Evolutionary conservation across 768 basidiomycete species (phyloP), one percentile per base, ranked within the genome.

Genomic region (Sporobolomyces phaffii): DNA sequence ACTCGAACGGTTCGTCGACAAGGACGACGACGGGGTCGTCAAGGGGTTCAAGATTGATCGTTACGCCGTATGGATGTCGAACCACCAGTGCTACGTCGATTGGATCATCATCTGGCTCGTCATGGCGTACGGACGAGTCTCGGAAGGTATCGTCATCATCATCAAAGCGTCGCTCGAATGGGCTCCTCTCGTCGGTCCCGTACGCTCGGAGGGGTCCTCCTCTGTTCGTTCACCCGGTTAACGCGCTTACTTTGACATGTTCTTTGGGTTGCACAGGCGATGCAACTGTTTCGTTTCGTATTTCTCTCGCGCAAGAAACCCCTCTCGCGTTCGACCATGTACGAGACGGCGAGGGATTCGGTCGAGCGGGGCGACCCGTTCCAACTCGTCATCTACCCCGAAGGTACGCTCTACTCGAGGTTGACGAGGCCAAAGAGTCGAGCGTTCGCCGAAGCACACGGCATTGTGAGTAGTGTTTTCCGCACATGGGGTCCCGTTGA

Each of bases 341-440:
- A 33, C 24, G 43, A 34, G 5, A 50, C 56, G 5, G 62, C 50
- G 22, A 18, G 40, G 13, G 47, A 50, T 14, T 24, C 60, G n/a
- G 34, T 47, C 36, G 56, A 68, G 56, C 68, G 70, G 14, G 28
- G 64, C 22, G 54, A 73, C 29, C 87, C 90, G 0, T 80, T 96
- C 47, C 86, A 87, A 68, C 84, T 94, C 73, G 81, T 97, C 61
- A 82, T 97, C 50, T 98, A 93, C 77, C 96, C 96, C 0, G 96
- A 99, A 77, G 96, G 96, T 34, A 97, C 94, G 6, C 86, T 98
- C 31, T 87, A 93, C 18, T 91, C 90, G 77, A 82, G 84, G 68
- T 81, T 91, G 68, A 98, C 93, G 6, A 79, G 90, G 51, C 91
- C 90, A 0, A 81, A 87, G 71, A 92, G 89, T 77, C 85, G 84